Percentiles rank a stretch among this genome's conserved stretches.
Evolutionary conservation across 768 basidiomycete genomes (phyloP).

Genomic region (Termitomyces sp.): DNA sequence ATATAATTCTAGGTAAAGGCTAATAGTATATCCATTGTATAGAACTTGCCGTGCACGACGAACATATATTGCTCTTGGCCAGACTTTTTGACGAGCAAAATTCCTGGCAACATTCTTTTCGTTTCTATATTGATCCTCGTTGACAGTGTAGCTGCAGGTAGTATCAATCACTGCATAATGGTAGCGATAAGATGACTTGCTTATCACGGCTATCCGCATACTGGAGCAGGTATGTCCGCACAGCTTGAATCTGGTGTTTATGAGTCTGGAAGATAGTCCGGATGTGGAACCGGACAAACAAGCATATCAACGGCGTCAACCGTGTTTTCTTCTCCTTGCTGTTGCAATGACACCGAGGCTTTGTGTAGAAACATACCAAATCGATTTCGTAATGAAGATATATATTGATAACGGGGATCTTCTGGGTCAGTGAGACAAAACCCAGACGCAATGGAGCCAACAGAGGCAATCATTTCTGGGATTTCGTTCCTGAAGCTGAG

Average conservation of each 20-base stretch:
- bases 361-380: conserved; percentile 67
- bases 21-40: neutral
- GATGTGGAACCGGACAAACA: conserved; percentile 30
- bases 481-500: conserved; percentile 47
- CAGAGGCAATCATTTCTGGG: conserved; percentile 69
- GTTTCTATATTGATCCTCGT: conserved; percentile 49
- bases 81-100: conserved; percentile 65
- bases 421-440: conserved; percentile 60
- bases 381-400: conserved; percentile 47
- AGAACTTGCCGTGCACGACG: conserved; percentile 51
- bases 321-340: conserved; percentile 75
- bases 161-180: neutral
- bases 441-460: conserved; percentile 56
- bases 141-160: conserved; percentile 43
- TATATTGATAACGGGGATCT: conserved; percentile 62
- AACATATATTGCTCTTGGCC: conserved; percentile 70
- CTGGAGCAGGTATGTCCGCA: conserved; percentile 67
- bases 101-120: conserved; percentile 64
- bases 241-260: conserved; percentile 48
- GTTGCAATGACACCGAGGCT: conserved; percentile 60
- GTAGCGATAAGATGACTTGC: conserved; percentile 12
- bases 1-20: conserved; percentile 1
- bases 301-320: conserved; percentile 76
- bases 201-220: conserved; percentile 68
- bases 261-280: neutral